phyloP scores from a whole-genome alignment of 2,329 filamentous ascomycete genomes.

The Leptographium radiaticola region DNA sequence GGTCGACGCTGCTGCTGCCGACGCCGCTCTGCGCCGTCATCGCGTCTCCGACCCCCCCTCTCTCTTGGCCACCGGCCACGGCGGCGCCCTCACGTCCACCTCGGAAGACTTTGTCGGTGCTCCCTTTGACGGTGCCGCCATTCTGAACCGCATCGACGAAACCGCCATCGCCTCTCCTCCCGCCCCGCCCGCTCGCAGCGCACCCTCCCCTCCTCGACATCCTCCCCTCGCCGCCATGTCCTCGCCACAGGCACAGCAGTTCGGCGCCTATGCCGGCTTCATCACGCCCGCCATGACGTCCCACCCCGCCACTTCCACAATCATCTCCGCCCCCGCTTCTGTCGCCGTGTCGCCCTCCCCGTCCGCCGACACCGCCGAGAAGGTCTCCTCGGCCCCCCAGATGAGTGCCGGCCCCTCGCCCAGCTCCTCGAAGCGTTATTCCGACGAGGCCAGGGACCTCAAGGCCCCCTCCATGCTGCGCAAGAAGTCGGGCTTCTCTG shows the following conservation, averaged over 20 bases:
- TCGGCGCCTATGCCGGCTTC: not conserved
- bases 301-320: not conserved
- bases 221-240: conserved; percentile 8
- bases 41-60: conserved; percentile 16
- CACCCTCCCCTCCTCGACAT: conserved; percentile 13
- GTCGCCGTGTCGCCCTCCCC: conserved; percentile 8
- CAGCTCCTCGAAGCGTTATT: conserved; percentile 64
- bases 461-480: conserved; percentile 47
- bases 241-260: not conserved
- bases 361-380: conserved; percentile 28
- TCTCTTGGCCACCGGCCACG: conserved; percentile 13
- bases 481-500: conserved; percentile 82
- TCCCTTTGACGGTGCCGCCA: conserved; percentile 51
- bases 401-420: conserved; percentile 20
- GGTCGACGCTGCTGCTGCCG: conserved; percentile 5
- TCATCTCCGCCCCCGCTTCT: conserved; percentile 6
- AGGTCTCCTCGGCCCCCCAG: conserved; percentile 22
- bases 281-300: conserved; percentile 8
- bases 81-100: conserved; percentile 28
- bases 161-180: conserved; percentile 19
- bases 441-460: conserved; percentile 58
- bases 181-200: conserved; percentile 14
- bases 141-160: conserved; percentile 47
- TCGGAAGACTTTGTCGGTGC: conserved; percentile 51
- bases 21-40: conserved; percentile 8